Percentiles rank a stretch among this genome's conserved stretches.
These are phyloP conservation scores for Echinochloa phyllopogon DNA, from an alignment of 176 grass and related monocot species.

Conservation along the genomic window DNA sequence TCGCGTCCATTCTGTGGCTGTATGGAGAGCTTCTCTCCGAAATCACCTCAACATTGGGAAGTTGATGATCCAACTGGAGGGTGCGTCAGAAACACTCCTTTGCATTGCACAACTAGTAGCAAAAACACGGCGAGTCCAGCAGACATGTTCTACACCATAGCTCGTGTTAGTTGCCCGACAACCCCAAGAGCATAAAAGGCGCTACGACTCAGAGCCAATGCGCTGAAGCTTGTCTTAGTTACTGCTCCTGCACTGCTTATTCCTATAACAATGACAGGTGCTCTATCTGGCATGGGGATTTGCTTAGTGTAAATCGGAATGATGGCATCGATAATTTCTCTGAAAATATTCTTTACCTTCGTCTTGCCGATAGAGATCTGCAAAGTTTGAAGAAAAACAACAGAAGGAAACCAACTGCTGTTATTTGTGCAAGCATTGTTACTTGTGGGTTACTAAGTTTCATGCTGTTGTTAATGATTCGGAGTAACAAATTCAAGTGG, in stretches of 20 bases:
- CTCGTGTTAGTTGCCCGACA: constrained; percentile 29
- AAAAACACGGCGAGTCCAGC: neutral
- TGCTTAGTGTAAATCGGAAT: neutral
- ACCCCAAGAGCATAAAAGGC: neutral
- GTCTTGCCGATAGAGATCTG: neutral
- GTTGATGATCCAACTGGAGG: constrained; percentile 43
- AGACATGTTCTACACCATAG: constrained; percentile 42
- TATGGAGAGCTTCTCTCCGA: neutral
- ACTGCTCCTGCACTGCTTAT: neutral
- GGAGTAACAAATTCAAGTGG: neutral
- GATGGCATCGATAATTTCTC: neutral
- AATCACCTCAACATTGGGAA: neutral
- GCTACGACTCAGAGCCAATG: neutral
- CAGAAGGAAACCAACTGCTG: neutral
- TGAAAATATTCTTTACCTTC: neutral
- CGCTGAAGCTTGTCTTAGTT: neutral
- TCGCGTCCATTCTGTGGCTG: neutral
- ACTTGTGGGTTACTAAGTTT: neutral
- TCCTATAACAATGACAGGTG: constrained; percentile 34
- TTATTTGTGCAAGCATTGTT: neutral
- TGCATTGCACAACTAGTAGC: constrained; percentile 27
- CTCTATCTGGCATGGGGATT: constrained; percentile 39
- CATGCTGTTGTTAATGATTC: neutral
- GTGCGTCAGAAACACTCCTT: constrained; percentile 42
- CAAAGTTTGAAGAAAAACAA: neutral